phyloP scores from a whole-genome alignment of 306 rosid species.

The Cucurbita maxima region DNA sequence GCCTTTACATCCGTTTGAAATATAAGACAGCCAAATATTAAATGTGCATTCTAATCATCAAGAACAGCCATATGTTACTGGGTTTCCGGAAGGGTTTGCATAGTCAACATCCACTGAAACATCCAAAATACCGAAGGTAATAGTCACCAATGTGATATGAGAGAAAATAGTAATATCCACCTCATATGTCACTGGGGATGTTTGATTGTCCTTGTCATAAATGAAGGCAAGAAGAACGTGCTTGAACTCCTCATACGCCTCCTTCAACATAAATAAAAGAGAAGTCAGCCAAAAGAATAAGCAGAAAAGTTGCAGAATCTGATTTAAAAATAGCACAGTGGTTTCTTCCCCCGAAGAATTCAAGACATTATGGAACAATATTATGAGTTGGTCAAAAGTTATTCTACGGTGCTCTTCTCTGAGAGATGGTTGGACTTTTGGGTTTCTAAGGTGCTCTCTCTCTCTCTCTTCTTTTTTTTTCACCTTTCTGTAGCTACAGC shows the following conservation, averaged over 20 bases:
- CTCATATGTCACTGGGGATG: slow-evolving; percentile 85
- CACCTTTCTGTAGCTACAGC: background rate
- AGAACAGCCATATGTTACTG: background rate
- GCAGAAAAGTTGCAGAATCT: background rate
- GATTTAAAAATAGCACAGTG: background rate
- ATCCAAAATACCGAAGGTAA: background rate
- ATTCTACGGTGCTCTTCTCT: background rate
- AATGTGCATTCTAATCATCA: background rate
- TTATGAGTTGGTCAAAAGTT: background rate
- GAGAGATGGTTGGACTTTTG: background rate
- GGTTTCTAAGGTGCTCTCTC: background rate
- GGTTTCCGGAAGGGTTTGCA: background rate
- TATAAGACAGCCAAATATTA: background rate
- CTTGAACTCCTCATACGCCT: slow-evolving; percentile 99
- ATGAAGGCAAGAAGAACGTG: slow-evolving; percentile 88
- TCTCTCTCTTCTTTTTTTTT: background rate
- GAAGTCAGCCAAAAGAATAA: slow-evolving; percentile 20
- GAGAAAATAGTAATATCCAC: slow-evolving; percentile 16
- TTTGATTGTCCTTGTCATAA: slow-evolving; percentile 70
- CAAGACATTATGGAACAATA: background rate
- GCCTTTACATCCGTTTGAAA: background rate
- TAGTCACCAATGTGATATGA: background rate
- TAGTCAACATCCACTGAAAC: background rate
- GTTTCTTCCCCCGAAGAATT: background rate
- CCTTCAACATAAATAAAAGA: slow-evolving; percentile 48